Evolutionary conservation across 306 rosid species (phyloP).

Genomic region (Casuarina equisetifolia): DNA sequence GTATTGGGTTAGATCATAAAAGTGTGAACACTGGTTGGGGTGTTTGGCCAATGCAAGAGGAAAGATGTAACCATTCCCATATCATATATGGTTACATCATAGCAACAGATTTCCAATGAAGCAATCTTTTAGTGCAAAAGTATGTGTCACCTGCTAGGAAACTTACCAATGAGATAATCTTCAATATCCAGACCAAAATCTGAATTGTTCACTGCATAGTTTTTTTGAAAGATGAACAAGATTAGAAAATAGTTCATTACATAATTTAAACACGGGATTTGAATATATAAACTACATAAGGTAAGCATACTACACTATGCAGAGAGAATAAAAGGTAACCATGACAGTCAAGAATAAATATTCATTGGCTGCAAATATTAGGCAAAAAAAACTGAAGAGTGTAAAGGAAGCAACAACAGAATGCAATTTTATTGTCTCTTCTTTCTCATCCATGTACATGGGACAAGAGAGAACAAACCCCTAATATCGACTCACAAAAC

Average conservation of each 20-base stretch:
- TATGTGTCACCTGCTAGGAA: constrained; percentile 12
- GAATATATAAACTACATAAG: not conserved
- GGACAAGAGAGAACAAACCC: not conserved
- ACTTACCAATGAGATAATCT: constrained; percentile 87
- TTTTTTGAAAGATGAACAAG: not conserved
- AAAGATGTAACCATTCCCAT: not conserved
- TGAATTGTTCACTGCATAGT: constrained; percentile 62
- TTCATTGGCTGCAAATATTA: not conserved
- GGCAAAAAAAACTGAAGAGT: not conserved
- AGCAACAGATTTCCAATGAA: constrained; percentile 7
- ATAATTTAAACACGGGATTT: not conserved
- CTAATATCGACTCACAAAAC: not conserved
- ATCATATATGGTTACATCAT: constrained; percentile 8
- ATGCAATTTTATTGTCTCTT: not conserved
- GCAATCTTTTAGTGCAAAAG: constrained; percentile 19
- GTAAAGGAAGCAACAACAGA: not conserved
- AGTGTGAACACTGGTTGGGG: not conserved
- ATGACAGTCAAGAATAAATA: not conserved
- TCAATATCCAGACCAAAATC: constrained; percentile 83
- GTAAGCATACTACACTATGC: not conserved
- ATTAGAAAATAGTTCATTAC: not conserved
- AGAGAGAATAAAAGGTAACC: not conserved
- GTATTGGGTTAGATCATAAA: not conserved
- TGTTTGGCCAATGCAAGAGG: not conserved
- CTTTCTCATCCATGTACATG: not conserved